These are phyloP conservation scores for Plasmodium billcollinsi DNA, from an alignment of 169 alveolate species.

Conservation along the genomic window DNA sequence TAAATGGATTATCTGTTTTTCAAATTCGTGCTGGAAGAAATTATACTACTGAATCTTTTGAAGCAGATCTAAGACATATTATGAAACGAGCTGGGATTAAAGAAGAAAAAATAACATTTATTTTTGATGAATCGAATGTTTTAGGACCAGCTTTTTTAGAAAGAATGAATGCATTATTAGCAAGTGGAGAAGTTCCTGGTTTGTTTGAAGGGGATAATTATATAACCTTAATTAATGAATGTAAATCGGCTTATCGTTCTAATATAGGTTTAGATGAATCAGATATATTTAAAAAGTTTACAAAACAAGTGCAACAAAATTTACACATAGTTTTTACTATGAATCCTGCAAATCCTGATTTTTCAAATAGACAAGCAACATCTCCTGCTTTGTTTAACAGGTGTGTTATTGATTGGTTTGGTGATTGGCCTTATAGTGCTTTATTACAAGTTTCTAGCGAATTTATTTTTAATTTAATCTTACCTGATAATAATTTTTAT, in stretches of 20 bases:
- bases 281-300: conserved; percentile 96
- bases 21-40: conserved; percentile 97
- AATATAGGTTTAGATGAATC: conserved; percentile 94
- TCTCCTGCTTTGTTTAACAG: conserved; percentile 98
- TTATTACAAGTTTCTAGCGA: conserved; percentile 96
- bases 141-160: conserved; percentile 98
- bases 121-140: conserved; percentile 98
- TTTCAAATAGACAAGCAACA: conserved; percentile 96
- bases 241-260: conserved; percentile 91
- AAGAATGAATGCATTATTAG: conserved; percentile 98
- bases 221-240: conserved; percentile 93
- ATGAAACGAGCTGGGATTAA: conserved; percentile 98
- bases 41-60: conserved; percentile 95
- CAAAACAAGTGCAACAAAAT: conserved; percentile 95
- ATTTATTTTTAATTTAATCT: conserved; percentile 86
- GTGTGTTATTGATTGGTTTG: conserved; percentile 99
- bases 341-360: conserved; percentile 99
- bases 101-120: conserved; percentile 97
- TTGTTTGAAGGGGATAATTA: conserved; percentile 98
- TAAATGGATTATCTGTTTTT: conserved; percentile 95
- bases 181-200: conserved; percentile 99
- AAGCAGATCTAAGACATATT: conserved; percentile 96
- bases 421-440: conserved; percentile 97
- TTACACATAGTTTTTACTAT: conserved; percentile 99
- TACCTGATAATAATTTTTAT: conserved; percentile 76